Conservation (phyloP, 2,329 filamentous ascomycete genomes). For the Monilinia laxa region DNA sequence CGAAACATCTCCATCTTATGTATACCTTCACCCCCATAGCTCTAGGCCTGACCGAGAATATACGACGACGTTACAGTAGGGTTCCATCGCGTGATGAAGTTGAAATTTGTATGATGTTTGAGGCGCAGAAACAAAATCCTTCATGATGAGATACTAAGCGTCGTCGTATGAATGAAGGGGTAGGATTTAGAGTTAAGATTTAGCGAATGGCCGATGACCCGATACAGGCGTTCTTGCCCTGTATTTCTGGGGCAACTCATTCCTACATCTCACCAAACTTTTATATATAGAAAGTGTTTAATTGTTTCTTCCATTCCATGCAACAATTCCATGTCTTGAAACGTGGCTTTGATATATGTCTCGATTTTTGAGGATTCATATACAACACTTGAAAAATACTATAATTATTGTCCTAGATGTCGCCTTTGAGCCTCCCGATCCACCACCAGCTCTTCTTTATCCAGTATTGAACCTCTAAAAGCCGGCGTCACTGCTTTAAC, state of each 20-base stretch:
- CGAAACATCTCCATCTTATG: slow-evolving; percentile 12
- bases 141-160: neutral
- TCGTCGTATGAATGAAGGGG: slow-evolving; percentile 10
- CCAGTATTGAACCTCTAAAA: too few species aligned
- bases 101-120: slow-evolving; percentile 17
- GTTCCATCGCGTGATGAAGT: slow-evolving; percentile 4
- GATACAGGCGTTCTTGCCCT: neutral
- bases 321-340: neutral
- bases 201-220: slow-evolving; percentile 1
- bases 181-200: slow-evolving; percentile 11
- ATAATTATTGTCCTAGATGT: neutral
- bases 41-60: neutral
- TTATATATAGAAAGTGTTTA: slow-evolving; percentile 19
- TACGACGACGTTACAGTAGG: slow-evolving; percentile 11
- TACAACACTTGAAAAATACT: neutral
- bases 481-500: too few species aligned
- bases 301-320: neutral
- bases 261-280: slow-evolving; percentile 8
- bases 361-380: neutral
- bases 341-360: neutral
- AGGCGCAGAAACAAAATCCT: slow-evolving; percentile 18
- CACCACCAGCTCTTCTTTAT: neutral
- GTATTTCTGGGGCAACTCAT: neutral
- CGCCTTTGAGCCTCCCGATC: neutral
- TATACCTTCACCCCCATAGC: slow-evolving; percentile 4